Evolutionary conservation across 2,329 filamentous ascomycete species (phyloP), one percentile per base, ranked within the genome.

Genomic region (Colletotrichum sojae): DNA sequence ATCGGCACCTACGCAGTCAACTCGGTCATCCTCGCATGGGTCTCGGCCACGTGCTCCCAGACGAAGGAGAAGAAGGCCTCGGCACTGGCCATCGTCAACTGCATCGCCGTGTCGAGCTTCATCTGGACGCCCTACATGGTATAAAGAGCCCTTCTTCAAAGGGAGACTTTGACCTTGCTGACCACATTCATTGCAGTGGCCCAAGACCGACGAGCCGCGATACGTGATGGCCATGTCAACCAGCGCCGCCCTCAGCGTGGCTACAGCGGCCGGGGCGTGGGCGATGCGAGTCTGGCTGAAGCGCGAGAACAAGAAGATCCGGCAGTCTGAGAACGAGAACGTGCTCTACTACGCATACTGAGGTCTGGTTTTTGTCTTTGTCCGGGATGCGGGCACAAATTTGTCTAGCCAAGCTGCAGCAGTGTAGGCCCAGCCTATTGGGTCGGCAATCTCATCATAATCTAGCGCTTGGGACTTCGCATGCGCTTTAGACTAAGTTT

Each of bases 51-150:
- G 1, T 81, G 78, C 49, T 79, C 78, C 2, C 80, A 82, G 67
- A 81, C 78, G 0, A 80, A 78, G 22, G 81, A 82, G 69, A 81
- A 82, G 64, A 82, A 81, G 64, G 79, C 80, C 0, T 76, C 73
- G 0, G 74, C 78, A 0, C 69, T 82, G 0, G 78, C 78, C 8
- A 80, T 83, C n/a, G 71, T 71, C 16, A 75, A 75, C 59, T 63
- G 66, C 6, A 66, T 70, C 18, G 72, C 72, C 18, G 70, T 71
- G 2, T 67, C 64, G 6, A 20, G n/a, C 9, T 71, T 72, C 43
- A 73, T 74, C 5, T 74, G 71, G 64, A 74, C 73, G 1, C 70
- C 72, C 0, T 69, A 69, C 3, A 69, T 69, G 53, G 51, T 55
- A 45, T 43, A 12, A 43, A 43, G 3, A 5, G 40, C 16, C 12